Base-by-base conservation (phyloP, 108 stramenopile genomes). In the Cylindrotheca fusiformis region DNA sequence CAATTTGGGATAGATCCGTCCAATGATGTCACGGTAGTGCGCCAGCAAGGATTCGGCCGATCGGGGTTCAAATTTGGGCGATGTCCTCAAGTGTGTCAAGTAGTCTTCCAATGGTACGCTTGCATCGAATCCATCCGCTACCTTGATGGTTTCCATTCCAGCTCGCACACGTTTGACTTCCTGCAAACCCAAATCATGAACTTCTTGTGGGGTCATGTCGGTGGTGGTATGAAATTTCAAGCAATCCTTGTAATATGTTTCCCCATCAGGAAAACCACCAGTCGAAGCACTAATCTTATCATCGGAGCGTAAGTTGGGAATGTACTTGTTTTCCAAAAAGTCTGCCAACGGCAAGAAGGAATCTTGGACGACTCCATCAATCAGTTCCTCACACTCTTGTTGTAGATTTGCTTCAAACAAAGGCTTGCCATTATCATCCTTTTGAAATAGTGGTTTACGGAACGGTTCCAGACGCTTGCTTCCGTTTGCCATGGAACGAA, bases 141-240 rank as follows among this genome's bases (percentile, higher is more conserved):
- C 44, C 6, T 76, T 76, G 49, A 84, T 68, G 14, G 41, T 32
- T 54, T 75, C 65, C 83, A 84, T 84, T 47, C 52, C 71, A 12
- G 30, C 23, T 33, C 63, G 44, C 12, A 84, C 79, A 19, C 82
- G 50, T 10, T 18, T 48, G 10, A 84, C 75, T 55, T 84, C 82
- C 0, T 67, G 63, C 33, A 84, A 56, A 5, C 82, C 82, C 26
- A 84, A 48, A 27, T 80, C 72, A 65, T 84, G 83, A 25, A 80
- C 70, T 56, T 84, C 79, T 17, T 69, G 12, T 6, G 78, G 75
- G 4, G 77, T 77, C 72, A 77, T 75, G 45, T 22, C 58, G n/a
- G 79, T 84, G 22, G 83, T 84, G 2, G 83, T 84, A 48, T 84
- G 79, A 45, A 78, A 80, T 18, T 60, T 50, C 28, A 84, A 50